Conservation (phyloP, 345 rosid genomes). For the Chamaenerion angustifolium region DNA sequence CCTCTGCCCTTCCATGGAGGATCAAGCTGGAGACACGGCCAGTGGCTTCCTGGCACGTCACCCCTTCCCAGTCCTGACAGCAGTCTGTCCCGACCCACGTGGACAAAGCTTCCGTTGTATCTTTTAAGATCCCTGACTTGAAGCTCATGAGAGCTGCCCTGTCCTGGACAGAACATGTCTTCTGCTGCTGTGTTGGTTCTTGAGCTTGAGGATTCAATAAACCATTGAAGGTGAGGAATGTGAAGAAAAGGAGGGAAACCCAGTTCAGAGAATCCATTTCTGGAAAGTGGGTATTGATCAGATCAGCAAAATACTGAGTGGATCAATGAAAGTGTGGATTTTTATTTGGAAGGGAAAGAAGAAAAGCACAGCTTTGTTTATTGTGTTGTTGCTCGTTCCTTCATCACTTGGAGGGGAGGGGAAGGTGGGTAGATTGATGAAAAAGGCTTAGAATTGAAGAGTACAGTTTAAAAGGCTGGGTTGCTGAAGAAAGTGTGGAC, state of each 20-base stretch:
- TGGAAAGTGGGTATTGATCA: slow-evolving; percentile 29
- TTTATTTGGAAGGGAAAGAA: too few species aligned
- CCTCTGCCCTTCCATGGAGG: slow-evolving; percentile 35
- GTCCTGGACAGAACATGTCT: slow-evolving; percentile 45
- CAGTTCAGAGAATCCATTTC: slow-evolving; percentile 55
- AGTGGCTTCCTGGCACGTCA: slow-evolving; percentile 48
- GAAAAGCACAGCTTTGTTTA: too few species aligned
- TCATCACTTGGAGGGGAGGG: too few species aligned
- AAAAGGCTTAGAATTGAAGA: too few species aligned
- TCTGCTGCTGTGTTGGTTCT: slow-evolving; percentile 7
- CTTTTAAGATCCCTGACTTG: slow-evolving; percentile 56
- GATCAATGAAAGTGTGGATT: slow-evolving; percentile 8
- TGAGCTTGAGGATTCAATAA: slow-evolving; percentile 17
- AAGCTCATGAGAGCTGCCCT: slow-evolving; percentile 60
- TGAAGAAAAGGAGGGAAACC: slow-evolving; percentile 37
- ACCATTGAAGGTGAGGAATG: slow-evolving; percentile 17
- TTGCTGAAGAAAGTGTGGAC: too few species aligned
- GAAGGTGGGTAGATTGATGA: too few species aligned
- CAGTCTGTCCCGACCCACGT: slow-evolving; percentile 74
- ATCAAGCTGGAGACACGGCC: slow-evolving; percentile 55
- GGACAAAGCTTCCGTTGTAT: slow-evolving; percentile 47
- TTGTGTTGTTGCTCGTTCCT: too few species aligned
- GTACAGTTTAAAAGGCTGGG: too few species aligned
- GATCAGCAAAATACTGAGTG: slow-evolving; percentile 1
- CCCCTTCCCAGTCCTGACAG: slow-evolving; percentile 87